Evolutionary conservation across 2,329 filamentous ascomycete species (phyloP), one percentile per base, ranked within the genome.

Genomic region (Magnaporthiopsis rhizophila): DNA sequence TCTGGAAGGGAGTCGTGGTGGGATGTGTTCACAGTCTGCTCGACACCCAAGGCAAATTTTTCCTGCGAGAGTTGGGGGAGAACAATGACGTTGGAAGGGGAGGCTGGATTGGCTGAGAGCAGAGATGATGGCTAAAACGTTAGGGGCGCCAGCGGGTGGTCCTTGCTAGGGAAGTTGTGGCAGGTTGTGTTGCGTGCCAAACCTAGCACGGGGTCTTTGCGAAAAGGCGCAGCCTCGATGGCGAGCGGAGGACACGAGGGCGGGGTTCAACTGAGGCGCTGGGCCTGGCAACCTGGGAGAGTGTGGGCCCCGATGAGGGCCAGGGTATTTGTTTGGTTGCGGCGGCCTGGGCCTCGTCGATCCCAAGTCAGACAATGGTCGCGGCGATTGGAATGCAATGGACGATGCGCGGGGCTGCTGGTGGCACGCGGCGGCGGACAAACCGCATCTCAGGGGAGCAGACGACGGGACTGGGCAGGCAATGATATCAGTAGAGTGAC

Each of bases 61-160:
- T 58, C 57, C n/a, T 9, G 57, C 18, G 30, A 32, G 18, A 12
- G 57, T 32, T 28, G 30, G 30, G 30, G 26, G 30, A 32, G 57
- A 58, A 58, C 57, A 58, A 58, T 58, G 57, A 58, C 57, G 57
- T 58, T 58, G 57, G 57, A 32, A 58, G 6, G 57, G n/a, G 3
- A n/a, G 57, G 57, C 57, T 58, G 57, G 57, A 58, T 58, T 58
- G 24, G 57, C 57, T 58, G 57, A 15, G 57, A 24, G 45, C 45
- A 53, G 45, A 53, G 45, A 53, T 21, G 45, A n/a, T 53, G 45
- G 45, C 45, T 53, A 21, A 30, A 30, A 53, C 45, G 45, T 21
- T 53, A 24, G 45, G 38, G 45, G 45, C 45, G 45, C 45, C 45
- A 53, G 45, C 45, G 45, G 45, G 45, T 24, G 45, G 45, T 24